Base-by-base conservation (phyloP, 768 basidiomycete species). In the Neoboletus subvelutipes region DNA sequence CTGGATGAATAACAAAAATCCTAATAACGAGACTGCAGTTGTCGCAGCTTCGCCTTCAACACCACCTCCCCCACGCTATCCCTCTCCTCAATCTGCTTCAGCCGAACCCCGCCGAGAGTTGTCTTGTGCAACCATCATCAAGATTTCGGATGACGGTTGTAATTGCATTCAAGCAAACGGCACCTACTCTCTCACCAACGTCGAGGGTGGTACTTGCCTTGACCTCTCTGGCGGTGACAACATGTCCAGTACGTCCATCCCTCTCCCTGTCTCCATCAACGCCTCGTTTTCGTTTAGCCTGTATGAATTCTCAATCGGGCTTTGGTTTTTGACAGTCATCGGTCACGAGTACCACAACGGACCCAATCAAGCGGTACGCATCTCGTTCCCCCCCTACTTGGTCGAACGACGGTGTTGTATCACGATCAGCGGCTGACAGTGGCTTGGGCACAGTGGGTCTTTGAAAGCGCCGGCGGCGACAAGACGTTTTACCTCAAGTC, bases 201-300 rank as follows among this genome's bases (percentile, higher is more conserved):
- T 70, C 63, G 78, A 82, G 68, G 73, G 77, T 10, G 77, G 76
- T 3, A 85, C 79, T 5, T 80, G 76, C 26, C 59, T 84, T 26
- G 83, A 86, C 62, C 74, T 86, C 54, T 85, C 84, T n/a, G n/a
- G n/a, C 4, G 72, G 57, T 10, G 83, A 85, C 64, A 76, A 80
- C 56, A 65, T 47, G 9, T 75, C 80, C 46, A 75, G 82, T 81
- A 56, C 26, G 79, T 2, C n/a, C n/a, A n/a, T n/a, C n/a, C n/a
- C 3, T 28, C 28, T 5, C n/a, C n/a, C 3, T 2, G 8, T 3
- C 7, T 20, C 5, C 11, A 15, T 4, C 6, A 5, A 20, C 36
- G 17, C 17, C 28, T 28, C 5, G 28, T 28, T 28, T 28, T 28
- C 28, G n/a, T 26, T 7, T 15, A 13, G 2, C 12, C 31, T 31